Conservation (phyloP, 352 stramenopile genomes). For the Phytopythium litorale region DNA sequence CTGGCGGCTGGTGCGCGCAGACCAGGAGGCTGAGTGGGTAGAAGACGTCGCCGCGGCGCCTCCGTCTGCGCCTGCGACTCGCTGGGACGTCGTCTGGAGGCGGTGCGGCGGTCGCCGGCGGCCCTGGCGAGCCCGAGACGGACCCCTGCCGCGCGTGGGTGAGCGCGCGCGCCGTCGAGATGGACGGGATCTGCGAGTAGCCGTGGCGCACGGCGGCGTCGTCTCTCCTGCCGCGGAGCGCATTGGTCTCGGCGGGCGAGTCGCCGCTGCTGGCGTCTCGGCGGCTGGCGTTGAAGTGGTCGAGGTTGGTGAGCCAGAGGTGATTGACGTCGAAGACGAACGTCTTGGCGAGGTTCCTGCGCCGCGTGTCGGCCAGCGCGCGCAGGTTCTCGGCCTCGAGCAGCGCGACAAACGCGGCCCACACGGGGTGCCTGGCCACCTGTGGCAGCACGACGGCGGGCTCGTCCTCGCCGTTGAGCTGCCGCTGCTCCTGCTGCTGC, state of each 20-base stretch:
- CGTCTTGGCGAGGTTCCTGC: conserved; percentile 67
- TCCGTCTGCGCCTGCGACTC: conserved; percentile 2
- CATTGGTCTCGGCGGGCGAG: conserved; percentile 16
- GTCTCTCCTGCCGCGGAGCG: conserved; percentile 45
- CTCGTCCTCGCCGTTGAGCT: conserved; percentile 14
- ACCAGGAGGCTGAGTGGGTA: conserved; percentile 53
- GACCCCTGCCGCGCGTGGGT: conserved; percentile 5
- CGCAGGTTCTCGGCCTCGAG: conserved; percentile 73
- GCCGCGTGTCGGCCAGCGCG: conserved; percentile 52
- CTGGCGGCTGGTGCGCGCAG: conserved; percentile 41
- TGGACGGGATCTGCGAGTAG: conserved; percentile 76
- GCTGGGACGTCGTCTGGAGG: not conserved
- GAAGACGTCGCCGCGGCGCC: conserved; percentile 10
- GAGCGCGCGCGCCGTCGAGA: conserved; percentile 56
- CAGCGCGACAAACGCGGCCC: conserved; percentile 47
- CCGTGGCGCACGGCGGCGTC: conserved; percentile 54
- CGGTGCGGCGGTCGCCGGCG: not conserved
- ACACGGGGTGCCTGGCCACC: conserved; percentile 66
- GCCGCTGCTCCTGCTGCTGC: conserved; percentile 30
- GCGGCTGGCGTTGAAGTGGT: conserved; percentile 65
- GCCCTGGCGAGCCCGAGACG: not conserved
- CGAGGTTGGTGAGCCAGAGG: conserved; percentile 90
- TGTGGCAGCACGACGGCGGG: conserved; percentile 44
- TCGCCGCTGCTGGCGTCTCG: not conserved
- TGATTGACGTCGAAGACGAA: conserved; percentile 90